Evolutionary conservation across 1,139 yeast species (phyloP).

Genomic region (Debaryomyces subglobosus): DNA sequence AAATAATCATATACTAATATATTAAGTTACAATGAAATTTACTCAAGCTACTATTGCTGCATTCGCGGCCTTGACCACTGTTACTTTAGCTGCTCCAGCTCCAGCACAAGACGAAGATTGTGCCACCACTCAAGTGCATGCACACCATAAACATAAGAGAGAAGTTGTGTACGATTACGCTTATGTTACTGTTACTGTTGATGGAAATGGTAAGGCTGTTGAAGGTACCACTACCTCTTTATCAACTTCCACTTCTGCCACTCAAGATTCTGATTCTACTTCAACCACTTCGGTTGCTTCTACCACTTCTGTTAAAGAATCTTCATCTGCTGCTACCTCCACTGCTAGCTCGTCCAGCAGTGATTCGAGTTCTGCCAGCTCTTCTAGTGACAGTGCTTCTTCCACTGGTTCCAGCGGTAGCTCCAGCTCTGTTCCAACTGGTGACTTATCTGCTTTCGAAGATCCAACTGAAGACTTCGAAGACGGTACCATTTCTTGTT

Average conservation of each 20-base stretch:
- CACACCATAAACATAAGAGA: slow-evolving; percentile 49
- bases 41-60: slow-evolving; percentile 33
- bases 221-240: slow-evolving; percentile 17
- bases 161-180: slow-evolving; percentile 42
- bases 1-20: slow-evolving; percentile 9
- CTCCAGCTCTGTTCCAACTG: slow-evolving; percentile 41
- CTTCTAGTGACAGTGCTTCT: slow-evolving; percentile 17
- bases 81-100: slow-evolving; percentile 52
- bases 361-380: slow-evolving; percentile 14
- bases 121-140: slow-evolving; percentile 39
- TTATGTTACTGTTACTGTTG: slow-evolving; percentile 49
- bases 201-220: slow-evolving; percentile 35
- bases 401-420: slow-evolving; percentile 16
- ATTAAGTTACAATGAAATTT: slow-evolving; percentile 30
- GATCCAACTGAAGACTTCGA: slow-evolving; percentile 57
- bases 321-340: slow-evolving; percentile 14
- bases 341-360: slow-evolving; percentile 16
- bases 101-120: slow-evolving; percentile 39
- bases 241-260: slow-evolving; percentile 12
- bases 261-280: slow-evolving; percentile 10
- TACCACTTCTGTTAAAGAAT: slow-evolving; percentile 12
- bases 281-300: slow-evolving; percentile 15
- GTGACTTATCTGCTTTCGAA: slow-evolving; percentile 58
- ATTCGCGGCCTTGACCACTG: slow-evolving; percentile 43
- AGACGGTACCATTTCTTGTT: slow-evolving; percentile 67